These are phyloP conservation scores for Arabis alpina DNA, from an alignment of 345 rosid species.

Conservation along the genomic window DNA sequence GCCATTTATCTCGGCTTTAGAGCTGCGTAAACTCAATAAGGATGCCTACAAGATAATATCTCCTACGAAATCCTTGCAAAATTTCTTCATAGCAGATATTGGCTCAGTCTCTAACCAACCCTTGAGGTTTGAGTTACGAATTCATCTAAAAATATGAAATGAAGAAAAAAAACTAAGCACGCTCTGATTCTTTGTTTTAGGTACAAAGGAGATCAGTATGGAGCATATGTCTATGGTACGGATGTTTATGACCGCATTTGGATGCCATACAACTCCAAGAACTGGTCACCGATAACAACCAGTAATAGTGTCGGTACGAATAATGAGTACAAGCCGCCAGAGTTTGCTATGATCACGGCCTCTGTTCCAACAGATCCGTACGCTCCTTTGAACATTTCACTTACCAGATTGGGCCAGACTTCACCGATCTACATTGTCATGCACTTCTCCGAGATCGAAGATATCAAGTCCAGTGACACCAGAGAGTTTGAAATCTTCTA, in stretches of 20 bases:
- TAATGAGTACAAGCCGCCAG: constrained; percentile 20
- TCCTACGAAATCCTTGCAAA: constrained; percentile 20
- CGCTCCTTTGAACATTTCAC: background rate
- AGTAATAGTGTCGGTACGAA: background rate
- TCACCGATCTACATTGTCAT: constrained; percentile 21
- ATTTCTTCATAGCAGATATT: constrained; percentile 9
- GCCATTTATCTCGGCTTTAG: constrained; percentile 52
- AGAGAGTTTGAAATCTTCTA: constrained; percentile 31
- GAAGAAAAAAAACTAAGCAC: background rate
- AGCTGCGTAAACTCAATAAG: constrained; percentile 41
- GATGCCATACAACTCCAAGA: background rate
- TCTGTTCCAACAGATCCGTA: constrained; percentile 34
- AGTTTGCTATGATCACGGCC: constrained; percentile 41
- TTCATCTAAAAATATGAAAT: background rate
- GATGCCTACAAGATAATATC: background rate
- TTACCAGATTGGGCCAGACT: background rate
- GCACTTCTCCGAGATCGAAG: constrained; percentile 46
- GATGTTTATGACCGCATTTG: constrained; percentile 49
- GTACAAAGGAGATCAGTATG: constrained; percentile 12
- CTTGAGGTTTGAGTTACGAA: constrained; percentile 37
- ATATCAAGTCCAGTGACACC: constrained; percentile 30
- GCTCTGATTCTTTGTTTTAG: constrained; percentile 24
- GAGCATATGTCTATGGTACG: background rate
- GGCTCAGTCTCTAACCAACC: constrained; percentile 28
- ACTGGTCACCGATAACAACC: constrained; percentile 10